These are phyloP conservation scores for Colletotrichum musae DNA, from an alignment of 2,329 filamentous ascomycete species.

Conservation along the genomic window DNA sequence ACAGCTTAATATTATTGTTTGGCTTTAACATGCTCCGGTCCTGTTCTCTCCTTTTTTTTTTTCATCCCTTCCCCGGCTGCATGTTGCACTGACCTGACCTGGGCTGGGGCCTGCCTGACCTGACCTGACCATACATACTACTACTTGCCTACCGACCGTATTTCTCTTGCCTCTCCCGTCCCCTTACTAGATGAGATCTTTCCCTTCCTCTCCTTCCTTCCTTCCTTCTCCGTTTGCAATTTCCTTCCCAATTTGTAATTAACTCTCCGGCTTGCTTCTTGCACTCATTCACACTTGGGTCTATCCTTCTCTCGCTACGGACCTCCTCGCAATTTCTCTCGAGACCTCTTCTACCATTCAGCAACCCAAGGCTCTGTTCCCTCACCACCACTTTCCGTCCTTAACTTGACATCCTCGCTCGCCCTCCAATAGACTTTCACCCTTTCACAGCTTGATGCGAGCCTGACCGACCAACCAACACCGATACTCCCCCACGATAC, in stretches of 20 bases:
- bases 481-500: neutral
- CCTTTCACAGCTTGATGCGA: conserved; percentile 24
- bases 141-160: conserved; percentile 35
- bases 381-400: neutral
- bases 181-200: conserved; percentile 28
- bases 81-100: conserved; percentile 39
- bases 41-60: conserved; percentile 28
- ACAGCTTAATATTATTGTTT: conserved; percentile 40
- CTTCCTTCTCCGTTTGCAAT: conserved; percentile 37
- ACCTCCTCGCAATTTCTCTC: conserved; percentile 25
- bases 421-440: conserved; percentile 40
- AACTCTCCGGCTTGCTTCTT: conserved; percentile 29
- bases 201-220: conserved; percentile 29
- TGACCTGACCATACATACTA: conserved; percentile 33
- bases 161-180: conserved; percentile 41
- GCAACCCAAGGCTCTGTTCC: conserved; percentile 3
- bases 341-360: neutral
- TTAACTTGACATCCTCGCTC: conserved; percentile 28
- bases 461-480: conserved; percentile 18
- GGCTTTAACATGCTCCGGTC: conserved; percentile 41
- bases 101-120: conserved; percentile 31
- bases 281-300: conserved; percentile 19
- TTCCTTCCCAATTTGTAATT: conserved; percentile 42
- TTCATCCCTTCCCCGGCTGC: conserved; percentile 39
- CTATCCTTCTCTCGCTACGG: conserved; percentile 20